Evolutionary conservation across 148 eudicot genomes (phyloP).

Genomic region (Rhododendron williamsianum): DNA sequence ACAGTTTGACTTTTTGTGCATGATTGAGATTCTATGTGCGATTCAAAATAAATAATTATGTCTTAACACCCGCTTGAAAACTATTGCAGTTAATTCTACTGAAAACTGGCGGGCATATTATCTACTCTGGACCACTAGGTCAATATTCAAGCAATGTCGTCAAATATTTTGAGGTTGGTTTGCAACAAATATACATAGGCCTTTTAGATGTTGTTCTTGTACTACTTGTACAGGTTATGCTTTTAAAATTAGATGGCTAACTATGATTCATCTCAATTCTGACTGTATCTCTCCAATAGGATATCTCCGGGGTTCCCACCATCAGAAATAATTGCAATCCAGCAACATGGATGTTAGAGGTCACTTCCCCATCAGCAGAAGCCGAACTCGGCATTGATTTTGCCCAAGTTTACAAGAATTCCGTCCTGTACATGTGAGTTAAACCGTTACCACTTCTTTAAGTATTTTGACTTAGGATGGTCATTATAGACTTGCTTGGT

Average conservation of each 20-base stretch:
- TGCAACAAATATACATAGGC: neutral
- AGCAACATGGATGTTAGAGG: neutral
- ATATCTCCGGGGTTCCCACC: conserved; percentile 57
- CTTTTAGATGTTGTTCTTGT: neutral
- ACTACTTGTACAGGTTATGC: neutral
- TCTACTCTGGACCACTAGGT: conserved; percentile 78
- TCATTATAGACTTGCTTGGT: neutral
- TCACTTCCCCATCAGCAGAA: conserved; percentile 73
- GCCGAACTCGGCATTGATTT: conserved; percentile 54
- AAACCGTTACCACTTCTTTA: neutral
- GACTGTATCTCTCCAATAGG: conserved; percentile 25
- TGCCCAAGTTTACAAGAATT: conserved; percentile 41
- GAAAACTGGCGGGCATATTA: conserved; percentile 64
- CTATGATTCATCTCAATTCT: neutral
- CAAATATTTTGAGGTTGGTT: conserved; percentile 67
- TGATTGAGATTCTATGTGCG: neutral
- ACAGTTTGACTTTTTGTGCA: neutral
- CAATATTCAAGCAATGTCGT: conserved; percentile 20
- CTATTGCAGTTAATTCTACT: conserved; percentile 60
- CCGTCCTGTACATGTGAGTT: conserved; percentile 54
- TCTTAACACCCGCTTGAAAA: neutral
- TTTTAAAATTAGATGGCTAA: neutral
- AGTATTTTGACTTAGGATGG: neutral
- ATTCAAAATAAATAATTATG: neutral
- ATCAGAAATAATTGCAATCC: conserved; percentile 67